A percentile compares a stretch with the other conserved stretches of the same genome.
phyloP scores from a whole-genome alignment of 2,329 filamentous ascomycete species.

The Aureobasidium leucospermi region DNA sequence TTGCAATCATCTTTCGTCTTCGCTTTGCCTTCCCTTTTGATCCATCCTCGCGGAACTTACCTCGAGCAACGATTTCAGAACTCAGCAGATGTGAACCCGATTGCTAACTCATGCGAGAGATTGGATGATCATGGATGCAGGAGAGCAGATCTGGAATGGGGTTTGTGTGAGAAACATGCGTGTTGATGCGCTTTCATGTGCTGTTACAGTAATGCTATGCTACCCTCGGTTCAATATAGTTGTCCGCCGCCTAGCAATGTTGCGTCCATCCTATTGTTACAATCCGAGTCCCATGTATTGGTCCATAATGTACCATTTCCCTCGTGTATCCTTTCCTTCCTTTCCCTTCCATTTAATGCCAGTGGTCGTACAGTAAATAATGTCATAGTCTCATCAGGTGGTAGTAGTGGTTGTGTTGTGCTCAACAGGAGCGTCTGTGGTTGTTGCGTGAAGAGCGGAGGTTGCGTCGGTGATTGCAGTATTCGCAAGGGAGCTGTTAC shows the following conservation, averaged over 20 bases:
- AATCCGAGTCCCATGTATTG: not conserved
- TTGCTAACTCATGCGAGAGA: too few relatives aligned
- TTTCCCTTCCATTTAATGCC: not conserved
- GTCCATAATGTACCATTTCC: not conserved
- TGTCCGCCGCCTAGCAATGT: not conserved
- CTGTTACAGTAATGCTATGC: not conserved
- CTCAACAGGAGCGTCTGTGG: not conserved
- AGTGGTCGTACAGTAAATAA: slow-evolving; percentile 12
- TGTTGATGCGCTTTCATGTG: not conserved
- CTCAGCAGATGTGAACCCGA: too few relatives aligned
- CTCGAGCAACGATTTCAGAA: too few relatives aligned
- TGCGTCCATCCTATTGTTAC: slow-evolving; percentile 1
- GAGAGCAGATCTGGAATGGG: too few relatives aligned
- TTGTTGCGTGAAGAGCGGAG: slow-evolving; percentile 2
- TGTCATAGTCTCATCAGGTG: slow-evolving; percentile 8
- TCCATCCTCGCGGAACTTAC: too few relatives aligned
- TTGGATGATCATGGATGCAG: too few relatives aligned
- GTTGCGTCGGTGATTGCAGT: not conserved
- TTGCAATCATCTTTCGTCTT: too few relatives aligned
- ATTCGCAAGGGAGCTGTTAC: not conserved
- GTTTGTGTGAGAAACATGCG: not conserved
- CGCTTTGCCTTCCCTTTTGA: too few relatives aligned
- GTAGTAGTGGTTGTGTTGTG: not conserved
- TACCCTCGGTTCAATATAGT: not conserved
- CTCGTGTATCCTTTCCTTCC: not conserved